A percentile compares a stretch with the other conserved stretches of the same genome.
phyloP scores from a whole-genome alignment of 2,329 filamentous ascomycete genomes.

The Thelonectria rubi region DNA sequence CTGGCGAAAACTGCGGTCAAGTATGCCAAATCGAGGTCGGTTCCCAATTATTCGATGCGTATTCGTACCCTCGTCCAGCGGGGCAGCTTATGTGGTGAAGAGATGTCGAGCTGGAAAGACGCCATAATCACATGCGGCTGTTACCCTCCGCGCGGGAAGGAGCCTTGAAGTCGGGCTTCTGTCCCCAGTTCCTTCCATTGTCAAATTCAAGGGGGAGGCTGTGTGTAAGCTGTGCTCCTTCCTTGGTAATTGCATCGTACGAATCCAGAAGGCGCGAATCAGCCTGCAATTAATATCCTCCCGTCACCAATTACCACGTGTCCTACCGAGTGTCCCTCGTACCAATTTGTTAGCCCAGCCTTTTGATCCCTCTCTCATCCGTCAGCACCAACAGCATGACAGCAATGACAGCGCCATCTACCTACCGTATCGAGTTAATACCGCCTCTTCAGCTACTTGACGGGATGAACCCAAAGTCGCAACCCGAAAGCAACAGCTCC shows the following conservation, averaged over 20 bases:
- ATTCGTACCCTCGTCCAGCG: not conserved
- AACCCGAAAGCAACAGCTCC: too few relatives aligned
- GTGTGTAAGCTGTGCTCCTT: not conserved
- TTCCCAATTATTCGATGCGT: not conserved
- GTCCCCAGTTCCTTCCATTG: not conserved
- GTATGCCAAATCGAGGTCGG: not conserved
- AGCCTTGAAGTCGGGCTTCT: not conserved
- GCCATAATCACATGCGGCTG: conserved; percentile 37
- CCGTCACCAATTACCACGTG: not conserved
- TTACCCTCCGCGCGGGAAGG: not conserved
- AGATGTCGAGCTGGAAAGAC: too few relatives aligned
- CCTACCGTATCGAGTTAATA: not conserved
- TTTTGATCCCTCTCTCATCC: not conserved
- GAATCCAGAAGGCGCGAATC: too few relatives aligned
- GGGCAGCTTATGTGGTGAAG: conserved; percentile 5
- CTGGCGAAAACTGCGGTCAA: not conserved
- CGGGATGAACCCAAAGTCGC: not conserved
- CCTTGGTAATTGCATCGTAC: too few relatives aligned
- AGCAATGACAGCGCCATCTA: not conserved
- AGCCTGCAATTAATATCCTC: too few relatives aligned
- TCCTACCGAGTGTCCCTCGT: not conserved
- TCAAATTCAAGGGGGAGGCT: not conserved
- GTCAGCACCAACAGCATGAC: conserved; percentile 6
- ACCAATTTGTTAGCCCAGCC: not conserved
- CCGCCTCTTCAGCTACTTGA: not conserved